Percentiles rank a stretch among this genome's conserved stretches.
Evolutionary conservation across 2,329 filamentous ascomycete genomes (phyloP).

Genomic region (Exophiala xenobiotica): DNA sequence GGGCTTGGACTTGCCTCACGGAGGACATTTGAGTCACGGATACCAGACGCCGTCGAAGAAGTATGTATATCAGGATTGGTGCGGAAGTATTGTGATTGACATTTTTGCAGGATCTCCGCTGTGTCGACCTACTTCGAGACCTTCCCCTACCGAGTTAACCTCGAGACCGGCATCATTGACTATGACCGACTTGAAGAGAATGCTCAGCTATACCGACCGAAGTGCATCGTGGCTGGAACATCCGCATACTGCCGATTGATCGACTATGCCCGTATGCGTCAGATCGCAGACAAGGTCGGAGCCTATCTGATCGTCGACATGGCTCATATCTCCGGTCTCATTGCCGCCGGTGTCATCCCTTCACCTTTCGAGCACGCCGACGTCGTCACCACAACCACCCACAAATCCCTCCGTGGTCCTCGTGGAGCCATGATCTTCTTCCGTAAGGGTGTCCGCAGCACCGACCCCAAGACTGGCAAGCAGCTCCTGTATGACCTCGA

Average conservation of each 20-base stretch:
- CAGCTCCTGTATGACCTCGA: constrained; percentile 90
- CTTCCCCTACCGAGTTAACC: constrained; percentile 82
- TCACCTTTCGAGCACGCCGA: constrained; percentile 91
- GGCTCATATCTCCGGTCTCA: constrained; percentile 96
- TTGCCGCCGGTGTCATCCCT: constrained; percentile 89
- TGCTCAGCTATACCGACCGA: constrained; percentile 88
- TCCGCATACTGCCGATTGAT: constrained; percentile 98
- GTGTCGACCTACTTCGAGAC: constrained; percentile 99
- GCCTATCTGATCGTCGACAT: constrained; percentile 97
- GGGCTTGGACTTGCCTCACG: constrained; percentile 92
- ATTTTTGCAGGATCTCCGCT: constrained; percentile 67
- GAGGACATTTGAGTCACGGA: constrained; percentile 91
- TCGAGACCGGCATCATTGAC: constrained; percentile 87
- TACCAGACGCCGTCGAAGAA: constrained; percentile 97
- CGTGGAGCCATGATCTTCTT: constrained; percentile 99
- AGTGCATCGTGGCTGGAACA: constrained; percentile 93
- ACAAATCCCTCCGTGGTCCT: constrained; percentile 97
- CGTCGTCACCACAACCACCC: constrained; percentile 96
- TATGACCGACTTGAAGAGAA: constrained; percentile 91
- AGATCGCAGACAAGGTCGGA: constrained; percentile 89
- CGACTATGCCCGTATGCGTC: constrained; percentile 92
- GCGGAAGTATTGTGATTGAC: too few species aligned
- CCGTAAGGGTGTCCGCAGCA: constrained; percentile 90
- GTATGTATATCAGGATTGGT: constrained; percentile 38
- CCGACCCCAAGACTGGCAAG: constrained; percentile 87